Base-by-base conservation (phyloP, 805 yeast genomes). In the Candida michaelii region DNA sequence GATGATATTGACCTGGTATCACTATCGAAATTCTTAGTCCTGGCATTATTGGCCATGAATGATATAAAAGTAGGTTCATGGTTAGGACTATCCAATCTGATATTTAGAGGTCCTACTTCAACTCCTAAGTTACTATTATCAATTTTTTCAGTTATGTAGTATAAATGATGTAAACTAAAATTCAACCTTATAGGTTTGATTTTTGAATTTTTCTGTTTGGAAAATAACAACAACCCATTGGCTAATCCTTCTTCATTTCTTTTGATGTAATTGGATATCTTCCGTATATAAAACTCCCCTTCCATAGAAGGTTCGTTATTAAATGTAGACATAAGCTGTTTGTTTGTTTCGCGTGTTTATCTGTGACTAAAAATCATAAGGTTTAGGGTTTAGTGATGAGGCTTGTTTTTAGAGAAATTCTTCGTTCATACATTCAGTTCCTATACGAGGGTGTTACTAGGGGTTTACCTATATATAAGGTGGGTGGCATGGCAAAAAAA, bases 141-240 rank as follows among this genome's bases (percentile, higher is more conserved):
- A 60, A 82, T 79, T 40, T 76, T 66, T 31, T 80, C 85, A n/a
- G 79, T 59, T 16, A 82, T 66, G 51, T 75, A 82, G 54, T 78
- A 82, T 21, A 82, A 63, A 55, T 82, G 87, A 56, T 82, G 88
- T 19, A 80, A 63, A 13, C 85, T 79, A 40, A 82, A 63, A 11
- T 77, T 73, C 16, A 82, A 63, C 44, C 85, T 60, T 11, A 77
- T 74, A 0, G 85, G 83, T 51, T 79, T 80, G 29, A 59, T 55
- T 40, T 59, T 63, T 21, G 59, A 29, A 21, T 55, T 40, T 34
- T 54, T 48, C 30, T 49, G 56, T 49, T 75, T 77, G 50, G 76
- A 73, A 53, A 76, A 78, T 14, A 79, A 77, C 25, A 77, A 61
- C 23, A 79, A 62, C 1, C 83, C 83, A 50, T 79, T 79, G 13